These are phyloP conservation scores for Vaccinium macrocarpon DNA, from an alignment of 148 eudicot species.

Conservation along the genomic window DNA sequence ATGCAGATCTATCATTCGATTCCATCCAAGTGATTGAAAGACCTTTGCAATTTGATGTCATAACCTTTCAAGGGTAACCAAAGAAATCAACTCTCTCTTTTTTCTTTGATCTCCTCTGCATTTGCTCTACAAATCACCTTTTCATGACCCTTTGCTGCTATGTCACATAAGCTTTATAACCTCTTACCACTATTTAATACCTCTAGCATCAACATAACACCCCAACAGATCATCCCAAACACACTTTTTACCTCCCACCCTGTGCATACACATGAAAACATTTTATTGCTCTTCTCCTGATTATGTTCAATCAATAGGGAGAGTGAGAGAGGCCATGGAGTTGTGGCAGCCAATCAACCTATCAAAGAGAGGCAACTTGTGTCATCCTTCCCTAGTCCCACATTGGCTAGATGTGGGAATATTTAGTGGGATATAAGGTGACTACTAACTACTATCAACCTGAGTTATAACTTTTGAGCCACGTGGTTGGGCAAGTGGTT, in stretches of 20 bases:
- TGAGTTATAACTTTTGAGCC: no score
- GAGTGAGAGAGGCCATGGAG: neutral
- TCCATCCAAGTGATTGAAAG: neutral
- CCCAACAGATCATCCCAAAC: neutral
- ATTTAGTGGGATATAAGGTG: no score
- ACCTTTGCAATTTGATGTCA: neutral
- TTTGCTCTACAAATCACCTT: neutral
- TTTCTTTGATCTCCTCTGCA: neutral
- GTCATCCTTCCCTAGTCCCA: no score
- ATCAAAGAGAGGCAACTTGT: neutral
- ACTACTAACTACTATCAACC: no score
- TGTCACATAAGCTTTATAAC: neutral
- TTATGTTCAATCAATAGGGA: no score
- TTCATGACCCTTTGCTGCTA: neutral
- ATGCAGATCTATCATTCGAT: neutral
- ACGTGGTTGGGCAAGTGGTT: no score
- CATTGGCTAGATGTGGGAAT: no score
- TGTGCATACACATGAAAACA: neutral
- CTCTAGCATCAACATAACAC: neutral
- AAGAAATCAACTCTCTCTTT: neutral
- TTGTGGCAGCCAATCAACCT: neutral
- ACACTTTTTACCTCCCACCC: neutral
- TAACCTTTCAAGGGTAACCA: neutral
- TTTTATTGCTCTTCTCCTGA: no score
- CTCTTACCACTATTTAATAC: neutral